Percentiles rank a stretch among this genome's conserved stretches.
Evolutionary conservation across 805 yeast genomes (phyloP).

Genomic region (Teunomyces stri): DNA sequence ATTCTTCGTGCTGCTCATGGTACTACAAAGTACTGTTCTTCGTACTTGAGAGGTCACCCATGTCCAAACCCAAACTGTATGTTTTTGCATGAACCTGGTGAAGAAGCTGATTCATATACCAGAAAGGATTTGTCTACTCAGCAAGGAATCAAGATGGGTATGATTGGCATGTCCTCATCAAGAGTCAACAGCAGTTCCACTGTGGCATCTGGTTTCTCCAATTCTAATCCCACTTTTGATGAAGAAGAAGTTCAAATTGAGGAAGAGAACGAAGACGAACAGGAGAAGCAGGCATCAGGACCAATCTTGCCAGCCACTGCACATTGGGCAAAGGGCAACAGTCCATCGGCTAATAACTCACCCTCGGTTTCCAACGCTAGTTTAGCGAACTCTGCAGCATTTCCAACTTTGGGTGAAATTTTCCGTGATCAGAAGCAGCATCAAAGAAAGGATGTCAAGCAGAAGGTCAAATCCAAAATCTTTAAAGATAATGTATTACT

Average conservation of each 20-base stretch:
- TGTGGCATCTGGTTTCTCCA: conserved; percentile 4
- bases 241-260: conserved; percentile 10
- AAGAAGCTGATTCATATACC: conserved; percentile 95
- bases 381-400: conserved; percentile 50
- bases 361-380: conserved; percentile 37
- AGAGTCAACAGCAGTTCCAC: conserved; percentile 14
- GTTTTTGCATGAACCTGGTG: conserved; percentile 99
- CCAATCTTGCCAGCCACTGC: conserved; percentile 69
- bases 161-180: conserved; percentile 31
- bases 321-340: conserved; percentile 50
- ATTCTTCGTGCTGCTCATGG: conserved; percentile 94
- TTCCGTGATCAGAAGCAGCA: conserved; percentile 36
- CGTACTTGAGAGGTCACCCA: conserved; percentile 88
- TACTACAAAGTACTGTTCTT: conserved; percentile 97
- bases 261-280: not conserved
- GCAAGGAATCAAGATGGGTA: conserved; percentile 58
- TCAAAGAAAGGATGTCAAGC: conserved; percentile 28
- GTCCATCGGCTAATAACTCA: conserved; percentile 30
- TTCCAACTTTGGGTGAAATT: conserved; percentile 57
- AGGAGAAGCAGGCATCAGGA: conserved; percentile 10
- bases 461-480: conserved; percentile 27
- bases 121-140: conserved; percentile 83
- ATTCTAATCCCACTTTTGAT: conserved; percentile 6
- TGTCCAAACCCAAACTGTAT: conserved; percentile 99
- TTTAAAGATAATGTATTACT: conserved; percentile 31